Evolutionary conservation across 495 filamentous ascomycete species (phyloP), one percentile per base, ranked within the genome.

Genomic region (Penicillium paxilli): DNA sequence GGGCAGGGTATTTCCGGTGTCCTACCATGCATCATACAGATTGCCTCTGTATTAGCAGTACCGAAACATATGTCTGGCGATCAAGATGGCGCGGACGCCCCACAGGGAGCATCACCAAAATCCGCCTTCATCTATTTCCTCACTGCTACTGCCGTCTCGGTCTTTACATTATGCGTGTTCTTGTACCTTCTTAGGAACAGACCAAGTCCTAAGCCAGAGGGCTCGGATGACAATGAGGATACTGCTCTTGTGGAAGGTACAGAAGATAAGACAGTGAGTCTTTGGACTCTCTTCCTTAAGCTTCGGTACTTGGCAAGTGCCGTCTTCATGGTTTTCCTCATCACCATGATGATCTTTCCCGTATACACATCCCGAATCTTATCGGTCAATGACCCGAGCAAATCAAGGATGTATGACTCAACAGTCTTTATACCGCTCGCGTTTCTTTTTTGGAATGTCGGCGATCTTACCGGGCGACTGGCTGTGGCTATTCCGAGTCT

Each of bases 1-100:
- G 94, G 94, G 8, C 94, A 99, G 68, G 95, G 85, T 14, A 77
- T 98, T 6, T 92, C 94, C 1, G 94, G 94, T 26, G 92, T 99
- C 4, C 78, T 98, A 12, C 95, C 94, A 0, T 89, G 88, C 37
- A 80, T 96, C 51, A 89, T 88, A 0, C 93, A 83, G 62, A 94
- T 97, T 57, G 62, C 89, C 33, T 88, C 91, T 2, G 90, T 93
- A 24, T 76, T 98, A 25, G 81, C 84, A 0, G 81, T 92, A 11
- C 79, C 86, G 0, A 57, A 56, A 32, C 52, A 60, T 45, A 56
- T 38, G 4, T 37, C 28, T 14, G 19, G 48, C 11, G 56, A 51
- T 1, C 50, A 53, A 19, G 58, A 54, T 14, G 57, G 61, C 6
- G 61, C 61, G 9, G 53, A 47, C 14, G n/a, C n/a, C 17, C 59